These are phyloP conservation scores for Scheffersomyces spartinae DNA, from an alignment of 805 yeast species.

Conservation along the genomic window DNA sequence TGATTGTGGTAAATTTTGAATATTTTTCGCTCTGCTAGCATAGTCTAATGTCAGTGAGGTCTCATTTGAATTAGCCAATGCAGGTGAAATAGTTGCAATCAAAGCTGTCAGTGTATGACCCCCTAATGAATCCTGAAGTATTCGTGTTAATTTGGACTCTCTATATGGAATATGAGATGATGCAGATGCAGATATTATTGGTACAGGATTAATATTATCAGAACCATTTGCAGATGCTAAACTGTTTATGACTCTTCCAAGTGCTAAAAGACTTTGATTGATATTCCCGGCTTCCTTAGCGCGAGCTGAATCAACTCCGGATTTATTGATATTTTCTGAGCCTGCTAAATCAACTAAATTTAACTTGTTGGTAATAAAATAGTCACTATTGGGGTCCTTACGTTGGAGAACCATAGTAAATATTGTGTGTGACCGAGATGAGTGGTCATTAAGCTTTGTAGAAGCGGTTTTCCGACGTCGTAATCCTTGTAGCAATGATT, in stretches of 20 bases:
- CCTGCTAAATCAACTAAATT: constrained; percentile 93
- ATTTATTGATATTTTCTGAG: constrained; percentile 75
- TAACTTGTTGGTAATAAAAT: constrained; percentile 44
- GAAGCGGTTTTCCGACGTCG: constrained; percentile 53
- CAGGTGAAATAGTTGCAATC: constrained; percentile 83
- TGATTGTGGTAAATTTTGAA: constrained; percentile 60
- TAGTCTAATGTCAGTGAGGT: constrained; percentile 79
- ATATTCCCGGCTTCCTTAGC: constrained; percentile 93
- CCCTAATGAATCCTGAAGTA: constrained; percentile 74
- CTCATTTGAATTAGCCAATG: constrained; percentile 65
- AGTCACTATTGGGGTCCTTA: constrained; percentile 21
- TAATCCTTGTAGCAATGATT: constrained; percentile 49
- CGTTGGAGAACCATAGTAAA: constrained; percentile 53
- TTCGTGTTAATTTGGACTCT: constrained; percentile 66
- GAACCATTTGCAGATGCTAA: neutral
- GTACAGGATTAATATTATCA: constrained; percentile 2
- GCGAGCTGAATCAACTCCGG: constrained; percentile 78
- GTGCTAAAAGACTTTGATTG: constrained; percentile 74
- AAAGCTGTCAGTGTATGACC: constrained; percentile 81
- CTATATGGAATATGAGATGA: constrained; percentile 70
- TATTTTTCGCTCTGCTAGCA: constrained; percentile 78
- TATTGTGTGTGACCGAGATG: constrained; percentile 70
- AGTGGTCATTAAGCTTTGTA: constrained; percentile 61
- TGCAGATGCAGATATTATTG: too few relatives aligned
- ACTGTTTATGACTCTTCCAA: constrained; percentile 81